A percentile compares a stretch with the other conserved stretches of the same genome.
Evolutionary conservation across 73 alveolate species (phyloP).

Genomic region (Loxodes magnus): DNA sequence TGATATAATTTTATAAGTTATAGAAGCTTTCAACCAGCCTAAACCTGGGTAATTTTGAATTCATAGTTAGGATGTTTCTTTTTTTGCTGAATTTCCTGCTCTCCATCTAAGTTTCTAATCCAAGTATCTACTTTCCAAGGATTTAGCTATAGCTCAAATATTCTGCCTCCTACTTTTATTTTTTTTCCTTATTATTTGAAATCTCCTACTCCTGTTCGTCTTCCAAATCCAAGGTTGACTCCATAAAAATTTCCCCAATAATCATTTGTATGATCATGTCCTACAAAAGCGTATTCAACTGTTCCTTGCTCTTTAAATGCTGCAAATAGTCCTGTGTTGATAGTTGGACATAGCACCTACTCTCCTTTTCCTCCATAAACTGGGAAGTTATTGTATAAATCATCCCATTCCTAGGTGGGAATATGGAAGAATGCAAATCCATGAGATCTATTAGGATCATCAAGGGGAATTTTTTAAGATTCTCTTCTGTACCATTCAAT

Average conservation of each 20-base stretch:
- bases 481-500: too few relatives aligned
- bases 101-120: slow-evolving; percentile 16
- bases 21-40: too few relatives aligned
- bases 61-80: too few relatives aligned
- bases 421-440: slow-evolving; percentile 11
- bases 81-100: background rate
- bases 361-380: slow-evolving; percentile 30
- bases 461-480: background rate
- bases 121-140: slow-evolving; percentile 17
- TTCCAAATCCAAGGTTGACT: slow-evolving; percentile 29
- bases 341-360: slow-evolving; percentile 20
- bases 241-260: slow-evolving; percentile 22
- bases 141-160: slow-evolving; percentile 15
- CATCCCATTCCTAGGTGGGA: slow-evolving; percentile 5
- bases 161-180: slow-evolving; percentile 19
- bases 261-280: slow-evolving; percentile 48
- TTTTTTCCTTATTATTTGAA: slow-evolving; percentile 16
- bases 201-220: slow-evolving; percentile 44
- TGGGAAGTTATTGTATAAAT: slow-evolving; percentile 9
- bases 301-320: slow-evolving; percentile 21
- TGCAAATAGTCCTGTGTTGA: slow-evolving; percentile 32
- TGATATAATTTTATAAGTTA: too few relatives aligned
- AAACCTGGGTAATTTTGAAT: too few relatives aligned
- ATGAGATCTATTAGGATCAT: slow-evolving; percentile 1
- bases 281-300: slow-evolving; percentile 21